Conservation (phyloP, 2,329 filamentous ascomycete genomes). For the Pseudogymnoascus sp. region DNA sequence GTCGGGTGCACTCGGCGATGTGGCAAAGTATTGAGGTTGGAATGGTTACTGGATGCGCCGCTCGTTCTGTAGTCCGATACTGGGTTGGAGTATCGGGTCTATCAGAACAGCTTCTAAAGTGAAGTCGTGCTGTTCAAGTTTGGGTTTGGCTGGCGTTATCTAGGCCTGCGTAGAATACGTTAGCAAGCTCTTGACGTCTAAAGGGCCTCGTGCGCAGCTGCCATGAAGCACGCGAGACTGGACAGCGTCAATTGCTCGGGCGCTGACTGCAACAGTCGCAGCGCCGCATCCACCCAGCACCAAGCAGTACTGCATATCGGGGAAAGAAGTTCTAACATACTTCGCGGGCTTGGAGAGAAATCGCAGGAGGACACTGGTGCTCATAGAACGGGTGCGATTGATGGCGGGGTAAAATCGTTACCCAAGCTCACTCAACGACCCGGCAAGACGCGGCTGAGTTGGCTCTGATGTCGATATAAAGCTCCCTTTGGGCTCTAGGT, state of each 20-base stretch:
- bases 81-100: conserved; percentile 72
- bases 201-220: background rate
- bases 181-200: background rate
- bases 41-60: conserved; percentile 68
- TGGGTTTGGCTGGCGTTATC: conserved; percentile 49
- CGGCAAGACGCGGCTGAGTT: background rate
- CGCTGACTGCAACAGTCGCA: background rate
- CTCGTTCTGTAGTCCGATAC: conserved; percentile 75
- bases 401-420: background rate
- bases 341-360: conserved; percentile 93
- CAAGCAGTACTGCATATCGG: background rate
- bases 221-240: background rate
- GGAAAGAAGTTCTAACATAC: conserved; percentile 42
- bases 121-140: conserved; percentile 22
- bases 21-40: conserved; percentile 73
- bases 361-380: conserved; percentile 79
- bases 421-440: background rate
- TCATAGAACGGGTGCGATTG: conserved; percentile 50
- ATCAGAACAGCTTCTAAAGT: conserved; percentile 53
- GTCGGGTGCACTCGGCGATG: conserved; percentile 73
- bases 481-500: background rate
- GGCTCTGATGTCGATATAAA: background rate
- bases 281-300: background rate
- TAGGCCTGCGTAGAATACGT: conserved; percentile 36
- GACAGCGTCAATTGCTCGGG: background rate